These are phyloP conservation scores for Tricladium varicosporioides DNA, from an alignment of 2,329 filamentous ascomycete genomes.

Conservation along the genomic window DNA sequence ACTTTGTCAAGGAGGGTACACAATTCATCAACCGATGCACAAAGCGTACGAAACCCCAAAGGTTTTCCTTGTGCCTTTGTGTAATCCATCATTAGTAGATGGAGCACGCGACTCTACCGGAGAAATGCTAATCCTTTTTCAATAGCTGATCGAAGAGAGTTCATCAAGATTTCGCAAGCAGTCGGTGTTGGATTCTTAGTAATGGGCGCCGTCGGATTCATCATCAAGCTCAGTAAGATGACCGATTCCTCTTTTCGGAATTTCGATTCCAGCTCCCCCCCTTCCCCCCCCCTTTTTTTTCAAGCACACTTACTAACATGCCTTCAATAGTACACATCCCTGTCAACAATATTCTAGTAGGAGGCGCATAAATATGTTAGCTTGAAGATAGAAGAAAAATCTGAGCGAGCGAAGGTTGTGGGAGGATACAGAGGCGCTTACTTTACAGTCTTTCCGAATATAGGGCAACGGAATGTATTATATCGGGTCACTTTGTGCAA, in stretches of 20 bases:
- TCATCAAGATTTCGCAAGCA: slow-evolving; percentile 47
- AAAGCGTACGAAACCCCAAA: slow-evolving; percentile 36
- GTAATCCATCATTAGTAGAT: neutral
- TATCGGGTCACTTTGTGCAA: slow-evolving; percentile 19
- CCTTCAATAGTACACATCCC: slow-evolving; percentile 46
- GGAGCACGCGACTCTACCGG: neutral
- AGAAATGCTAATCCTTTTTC: slow-evolving; percentile 11
- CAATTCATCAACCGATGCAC: slow-evolving; percentile 44
- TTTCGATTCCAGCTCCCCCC: too few relatives aligned
- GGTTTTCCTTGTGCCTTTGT: neutral
- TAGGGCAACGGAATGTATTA: slow-evolving; percentile 20
- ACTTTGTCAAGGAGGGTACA: slow-evolving; percentile 45
- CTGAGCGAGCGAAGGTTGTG: too few relatives aligned
- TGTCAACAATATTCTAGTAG: slow-evolving; percentile 52
- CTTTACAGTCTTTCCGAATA: slow-evolving; percentile 3
- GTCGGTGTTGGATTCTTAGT: slow-evolving; percentile 51
- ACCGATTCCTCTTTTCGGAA: too few relatives aligned
- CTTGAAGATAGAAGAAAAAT: too few relatives aligned
- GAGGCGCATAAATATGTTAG: slow-evolving; percentile 30
- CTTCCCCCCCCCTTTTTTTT: neutral
- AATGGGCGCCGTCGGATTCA: slow-evolving; percentile 52
- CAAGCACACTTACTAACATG: neutral
- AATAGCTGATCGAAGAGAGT: slow-evolving; percentile 38
- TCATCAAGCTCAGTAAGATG: slow-evolving; percentile 48
- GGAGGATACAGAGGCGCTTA: neutral